Evolutionary conservation across 2,329 filamentous ascomycete genomes (phyloP).

Genomic region (Colletotrichum sp.): DNA sequence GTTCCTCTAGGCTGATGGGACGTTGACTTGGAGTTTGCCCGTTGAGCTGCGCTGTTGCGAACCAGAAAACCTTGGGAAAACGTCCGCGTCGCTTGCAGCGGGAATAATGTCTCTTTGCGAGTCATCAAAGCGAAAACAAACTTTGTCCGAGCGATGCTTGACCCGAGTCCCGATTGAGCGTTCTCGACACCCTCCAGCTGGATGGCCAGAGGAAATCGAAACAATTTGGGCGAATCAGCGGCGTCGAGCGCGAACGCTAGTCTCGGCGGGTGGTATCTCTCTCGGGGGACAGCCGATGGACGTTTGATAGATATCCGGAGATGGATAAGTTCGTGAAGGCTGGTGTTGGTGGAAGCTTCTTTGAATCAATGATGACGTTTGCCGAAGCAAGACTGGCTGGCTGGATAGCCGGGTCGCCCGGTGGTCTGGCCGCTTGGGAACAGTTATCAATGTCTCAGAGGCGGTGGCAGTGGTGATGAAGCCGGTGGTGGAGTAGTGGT

Average conservation of each 20-base stretch:
- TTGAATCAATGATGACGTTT: not conserved
- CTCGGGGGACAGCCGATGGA: not conserved
- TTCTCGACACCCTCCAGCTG: not conserved
- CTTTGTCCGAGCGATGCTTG: constrained; percentile 3
- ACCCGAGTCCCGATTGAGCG: not conserved
- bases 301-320: not conserved
- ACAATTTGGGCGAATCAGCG: not conserved
- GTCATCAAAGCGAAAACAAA: constrained; percentile 14
- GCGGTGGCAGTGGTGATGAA: not conserved
- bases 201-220: not conserved
- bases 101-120: not conserved
- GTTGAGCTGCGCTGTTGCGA: not conserved
- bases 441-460: not conserved
- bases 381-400: not conserved
- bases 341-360: not conserved
- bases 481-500: not conserved
- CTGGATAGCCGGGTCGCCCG: not conserved
- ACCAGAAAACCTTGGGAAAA: not conserved
- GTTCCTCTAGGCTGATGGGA: not conserved
- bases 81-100: constrained; percentile 1
- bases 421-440: not conserved
- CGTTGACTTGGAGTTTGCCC: not conserved
- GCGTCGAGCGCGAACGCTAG: not conserved
- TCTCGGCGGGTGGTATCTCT: not conserved
- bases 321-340: not conserved